Evolutionary conservation across 2,329 filamentous ascomycete genomes (phyloP).

Genomic region (Colletotrichum tofieldiae): DNA sequence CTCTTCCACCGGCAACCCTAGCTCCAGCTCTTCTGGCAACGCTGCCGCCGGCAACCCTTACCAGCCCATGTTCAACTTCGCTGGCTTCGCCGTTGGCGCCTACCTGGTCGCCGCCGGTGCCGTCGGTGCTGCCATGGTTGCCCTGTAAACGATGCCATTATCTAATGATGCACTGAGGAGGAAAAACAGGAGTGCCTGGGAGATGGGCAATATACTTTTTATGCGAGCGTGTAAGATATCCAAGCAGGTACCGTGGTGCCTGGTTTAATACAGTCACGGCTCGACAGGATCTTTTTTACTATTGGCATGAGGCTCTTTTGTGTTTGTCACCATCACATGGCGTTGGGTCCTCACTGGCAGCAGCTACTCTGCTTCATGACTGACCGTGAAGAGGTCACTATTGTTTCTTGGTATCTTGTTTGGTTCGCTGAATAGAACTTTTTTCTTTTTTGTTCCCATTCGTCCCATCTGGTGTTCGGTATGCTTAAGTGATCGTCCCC

Average conservation of each 20-base stretch:
- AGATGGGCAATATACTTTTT: constrained; percentile 13
- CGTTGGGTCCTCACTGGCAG: constrained; percentile 39
- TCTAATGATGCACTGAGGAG: constrained; percentile 25
- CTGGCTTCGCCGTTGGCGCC: constrained; percentile 64
- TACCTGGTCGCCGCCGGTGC: constrained; percentile 68
- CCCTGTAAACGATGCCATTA: constrained; percentile 60
- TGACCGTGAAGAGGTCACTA: constrained; percentile 22
- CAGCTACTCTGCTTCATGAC: constrained; percentile 39
- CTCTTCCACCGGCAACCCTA: constrained; percentile 49
- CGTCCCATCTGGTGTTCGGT: not conserved
- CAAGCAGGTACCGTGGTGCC: constrained; percentile 29
- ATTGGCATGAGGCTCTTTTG: constrained; percentile 39
- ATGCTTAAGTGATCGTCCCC: not conserved
- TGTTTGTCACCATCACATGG: constrained; percentile 38
- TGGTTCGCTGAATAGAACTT: constrained; percentile 33
- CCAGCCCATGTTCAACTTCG: constrained; percentile 60
- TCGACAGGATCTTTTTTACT: constrained; percentile 25
- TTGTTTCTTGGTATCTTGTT: constrained; percentile 30
- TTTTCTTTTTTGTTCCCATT: constrained; percentile 28
- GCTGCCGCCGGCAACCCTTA: constrained; percentile 52
- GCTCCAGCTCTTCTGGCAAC: constrained; percentile 38
- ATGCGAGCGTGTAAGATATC: constrained; percentile 41
- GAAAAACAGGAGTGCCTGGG: constrained; percentile 11
- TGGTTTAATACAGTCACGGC: constrained; percentile 40
- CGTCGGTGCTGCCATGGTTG: constrained; percentile 68